phyloP scores from a whole-genome alignment of 352 stramenopile genomes.

The Globisporangium canariense region DNA sequence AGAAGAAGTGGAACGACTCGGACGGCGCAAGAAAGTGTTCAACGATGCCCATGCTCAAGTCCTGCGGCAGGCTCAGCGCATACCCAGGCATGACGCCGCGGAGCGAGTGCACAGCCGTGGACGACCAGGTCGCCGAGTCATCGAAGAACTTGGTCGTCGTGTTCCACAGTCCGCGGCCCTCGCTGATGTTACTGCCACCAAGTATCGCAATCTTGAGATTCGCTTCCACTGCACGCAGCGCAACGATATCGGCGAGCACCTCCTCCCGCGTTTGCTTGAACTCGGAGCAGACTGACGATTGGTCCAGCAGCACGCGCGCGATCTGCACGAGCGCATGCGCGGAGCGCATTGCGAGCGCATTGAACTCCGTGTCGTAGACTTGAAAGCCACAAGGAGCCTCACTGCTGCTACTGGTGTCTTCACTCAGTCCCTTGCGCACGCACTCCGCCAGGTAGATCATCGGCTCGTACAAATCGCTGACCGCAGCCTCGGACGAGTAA shows the following conservation, averaged over 20 bases:
- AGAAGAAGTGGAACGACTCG: constrained; percentile 76
- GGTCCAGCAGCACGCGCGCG: constrained; percentile 50
- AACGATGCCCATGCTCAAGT: constrained; percentile 53
- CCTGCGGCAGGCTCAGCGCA: constrained; percentile 36
- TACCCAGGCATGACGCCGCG: constrained; percentile 61
- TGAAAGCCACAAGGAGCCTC: constrained; percentile 23
- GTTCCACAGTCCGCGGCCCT: constrained; percentile 61
- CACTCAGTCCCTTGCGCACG: constrained; percentile 7
- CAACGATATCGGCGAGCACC: constrained; percentile 38
- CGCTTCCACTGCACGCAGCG: constrained; percentile 23
- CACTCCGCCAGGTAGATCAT: constrained; percentile 71
- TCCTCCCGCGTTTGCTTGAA: constrained; percentile 44
- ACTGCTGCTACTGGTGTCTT: not conserved
- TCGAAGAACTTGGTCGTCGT: constrained; percentile 51
- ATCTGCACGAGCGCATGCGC: constrained; percentile 63
- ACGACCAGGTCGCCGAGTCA: constrained; percentile 25
- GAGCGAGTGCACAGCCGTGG: constrained; percentile 39
- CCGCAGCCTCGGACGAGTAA: constrained; percentile 26
- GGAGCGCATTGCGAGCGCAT: constrained; percentile 67
- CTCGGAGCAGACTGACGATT: constrained; percentile 52
- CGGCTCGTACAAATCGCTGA: constrained; percentile 70
- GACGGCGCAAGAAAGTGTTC: constrained; percentile 68
- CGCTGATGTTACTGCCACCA: constrained; percentile 30
- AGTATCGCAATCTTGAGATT: constrained; percentile 40
- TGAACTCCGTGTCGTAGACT: constrained; percentile 82